These are phyloP conservation scores for Talaromyces sp. DNA, from an alignment of 2,329 filamentous ascomycete species.

Conservation along the genomic window DNA sequence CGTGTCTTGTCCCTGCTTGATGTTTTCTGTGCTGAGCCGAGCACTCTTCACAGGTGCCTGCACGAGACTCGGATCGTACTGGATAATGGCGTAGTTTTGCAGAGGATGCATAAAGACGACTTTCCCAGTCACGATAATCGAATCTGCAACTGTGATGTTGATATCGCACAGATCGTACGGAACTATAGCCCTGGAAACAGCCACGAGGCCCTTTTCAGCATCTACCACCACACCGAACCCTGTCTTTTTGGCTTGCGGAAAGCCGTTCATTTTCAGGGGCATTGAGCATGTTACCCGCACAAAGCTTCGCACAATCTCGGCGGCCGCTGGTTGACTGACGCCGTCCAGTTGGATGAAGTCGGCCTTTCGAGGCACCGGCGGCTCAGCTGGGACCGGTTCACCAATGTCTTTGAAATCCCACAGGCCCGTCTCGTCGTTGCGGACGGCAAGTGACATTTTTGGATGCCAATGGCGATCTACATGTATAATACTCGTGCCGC, in stretches of 20 bases:
- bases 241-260: slow-evolving; percentile 88
- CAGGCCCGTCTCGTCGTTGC: slow-evolving; percentile 82
- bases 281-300: slow-evolving; percentile 89
- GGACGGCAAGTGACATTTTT: slow-evolving; percentile 87
- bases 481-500: slow-evolving; percentile 87
- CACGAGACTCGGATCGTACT: slow-evolving; percentile 92
- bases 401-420: slow-evolving; percentile 93
- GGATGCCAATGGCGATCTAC: slow-evolving; percentile 94
- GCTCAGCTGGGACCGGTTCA: slow-evolving; percentile 70
- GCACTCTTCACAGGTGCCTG: slow-evolving; percentile 89
- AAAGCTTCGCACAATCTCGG: slow-evolving; percentile 89
- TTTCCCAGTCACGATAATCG: slow-evolving; percentile 88
- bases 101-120: slow-evolving; percentile 94
- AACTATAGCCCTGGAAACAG: slow-evolving; percentile 90
- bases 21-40: slow-evolving; percentile 70
- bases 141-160: slow-evolving; percentile 91
- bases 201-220: slow-evolving; percentile 88
- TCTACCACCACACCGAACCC: slow-evolving; percentile 97
- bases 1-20: slow-evolving; percentile 89
- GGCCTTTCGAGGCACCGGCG: slow-evolving; percentile 70
- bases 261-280: slow-evolving; percentile 96
- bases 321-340: slow-evolving; percentile 82
- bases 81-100: slow-evolving; percentile 92
- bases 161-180: slow-evolving; percentile 97
- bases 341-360: slow-evolving; percentile 91